A percentile compares a stretch with the other conserved stretches of the same genome.
These are phyloP conservation scores for Aspergillus unguis DNA, from an alignment of 2,329 filamentous ascomycete species.

Conservation along the genomic window DNA sequence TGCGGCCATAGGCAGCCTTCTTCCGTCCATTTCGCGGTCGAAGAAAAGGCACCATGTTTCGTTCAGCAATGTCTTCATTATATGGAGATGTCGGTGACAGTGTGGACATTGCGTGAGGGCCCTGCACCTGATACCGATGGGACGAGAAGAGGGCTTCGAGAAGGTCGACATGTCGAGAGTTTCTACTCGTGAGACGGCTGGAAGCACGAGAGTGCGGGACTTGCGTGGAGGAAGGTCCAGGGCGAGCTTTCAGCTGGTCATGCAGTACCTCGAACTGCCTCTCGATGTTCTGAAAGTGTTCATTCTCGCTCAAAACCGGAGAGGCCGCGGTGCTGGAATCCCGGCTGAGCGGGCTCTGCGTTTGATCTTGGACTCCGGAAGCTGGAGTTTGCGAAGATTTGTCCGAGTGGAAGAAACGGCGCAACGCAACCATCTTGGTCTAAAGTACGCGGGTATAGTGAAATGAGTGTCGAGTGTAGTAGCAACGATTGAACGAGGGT, in stretches of 20 bases:
- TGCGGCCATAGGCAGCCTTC: constrained; percentile 27
- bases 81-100: constrained; percentile 36
- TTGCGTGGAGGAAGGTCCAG: constrained; percentile 26
- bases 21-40: constrained; percentile 24
- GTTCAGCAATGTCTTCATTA: constrained; percentile 45
- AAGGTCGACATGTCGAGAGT: constrained; percentile 39
- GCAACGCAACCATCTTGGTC: constrained; percentile 33
- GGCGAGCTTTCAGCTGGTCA: constrained; percentile 31
- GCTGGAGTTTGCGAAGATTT: constrained; percentile 17
- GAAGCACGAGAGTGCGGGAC: constrained; percentile 24
- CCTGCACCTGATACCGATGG: constrained; percentile 28
- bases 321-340: constrained; percentile 16
- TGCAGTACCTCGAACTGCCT: constrained; percentile 40
- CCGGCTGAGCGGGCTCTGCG: background rate
- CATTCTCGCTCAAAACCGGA: constrained; percentile 24
- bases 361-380: constrained; percentile 11
- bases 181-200: constrained; percentile 20
- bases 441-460: background rate
- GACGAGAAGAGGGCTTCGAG: constrained; percentile 39
- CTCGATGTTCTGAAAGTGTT: constrained; percentile 38
- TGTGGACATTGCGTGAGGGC: constrained; percentile 8
- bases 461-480: background rate
- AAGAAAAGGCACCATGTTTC: constrained; percentile 38
- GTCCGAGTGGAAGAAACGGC: constrained; percentile 33
- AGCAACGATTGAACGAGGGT: background rate